Conservation (phyloP, 2,329 filamentous ascomycete genomes). For the Didymella lethalis region DNA sequence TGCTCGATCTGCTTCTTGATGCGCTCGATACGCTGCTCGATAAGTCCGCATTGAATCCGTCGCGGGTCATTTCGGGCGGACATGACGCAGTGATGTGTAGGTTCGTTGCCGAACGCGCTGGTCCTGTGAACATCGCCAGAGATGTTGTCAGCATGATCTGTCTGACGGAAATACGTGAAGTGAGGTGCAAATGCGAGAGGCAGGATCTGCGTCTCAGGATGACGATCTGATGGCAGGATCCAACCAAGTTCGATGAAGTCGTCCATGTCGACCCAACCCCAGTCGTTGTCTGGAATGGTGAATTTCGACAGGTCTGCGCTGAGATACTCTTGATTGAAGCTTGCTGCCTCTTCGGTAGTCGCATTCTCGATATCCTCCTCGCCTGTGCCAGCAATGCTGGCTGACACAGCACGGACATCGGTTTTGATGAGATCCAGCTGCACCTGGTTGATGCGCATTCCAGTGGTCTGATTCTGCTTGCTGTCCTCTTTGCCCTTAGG, state of each 20-base stretch:
- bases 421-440: slow-evolving; percentile 91
- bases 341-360: slow-evolving; percentile 68
- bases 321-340: slow-evolving; percentile 61
- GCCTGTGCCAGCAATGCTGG: slow-evolving; percentile 82
- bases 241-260: slow-evolving; percentile 98
- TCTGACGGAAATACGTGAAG: slow-evolving; percentile 96
- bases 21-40: slow-evolving; percentile 79
- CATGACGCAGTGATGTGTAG: slow-evolving; percentile 96
- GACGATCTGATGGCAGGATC: slow-evolving; percentile 88
- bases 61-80: slow-evolving; percentile 76
- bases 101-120: slow-evolving; percentile 91
- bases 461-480: slow-evolving; percentile 81
- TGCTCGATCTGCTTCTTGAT: slow-evolving; percentile 79
- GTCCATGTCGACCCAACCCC: slow-evolving; percentile 99
- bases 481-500: slow-evolving; percentile 63
- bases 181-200: slow-evolving; percentile 92
- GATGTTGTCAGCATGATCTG: slow-evolving; percentile 84
- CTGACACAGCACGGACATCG: slow-evolving; percentile 92
- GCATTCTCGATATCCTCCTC: slow-evolving; percentile 75
- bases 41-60: slow-evolving; percentile 84
- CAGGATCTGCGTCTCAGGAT: slow-evolving; percentile 92
- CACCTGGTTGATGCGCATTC: slow-evolving; percentile 94
- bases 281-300: slow-evolving; percentile 92
- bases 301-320: slow-evolving; percentile 79
- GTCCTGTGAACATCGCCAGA: slow-evolving; percentile 81